Evolutionary conservation across 305 asterid genomes (phyloP).

Genomic region (Withania somnifera): DNA sequence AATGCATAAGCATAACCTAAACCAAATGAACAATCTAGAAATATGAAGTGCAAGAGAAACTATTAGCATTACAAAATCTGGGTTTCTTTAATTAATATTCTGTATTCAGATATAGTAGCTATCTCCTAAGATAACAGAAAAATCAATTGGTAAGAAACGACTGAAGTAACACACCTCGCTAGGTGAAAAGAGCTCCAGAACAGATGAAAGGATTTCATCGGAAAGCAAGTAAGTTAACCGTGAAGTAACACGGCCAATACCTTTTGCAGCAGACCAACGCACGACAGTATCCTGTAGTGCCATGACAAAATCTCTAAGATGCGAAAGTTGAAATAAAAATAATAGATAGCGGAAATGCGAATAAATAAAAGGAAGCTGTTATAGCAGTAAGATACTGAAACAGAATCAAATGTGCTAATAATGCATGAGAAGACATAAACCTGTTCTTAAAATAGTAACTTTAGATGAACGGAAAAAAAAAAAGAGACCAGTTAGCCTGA

Average conservation of each 20-base stretch:
- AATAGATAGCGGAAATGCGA: neutral
- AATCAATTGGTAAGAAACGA: neutral
- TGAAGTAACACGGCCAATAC: conserved; percentile 87
- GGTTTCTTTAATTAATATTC: neutral
- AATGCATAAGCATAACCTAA: conserved; percentile 10
- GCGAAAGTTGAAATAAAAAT: neutral
- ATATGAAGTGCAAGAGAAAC: neutral
- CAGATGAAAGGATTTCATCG: conserved; percentile 86
- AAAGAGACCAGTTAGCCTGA: neutral
- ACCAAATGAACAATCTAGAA: conserved; percentile 3
- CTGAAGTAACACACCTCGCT: conserved; percentile 57
- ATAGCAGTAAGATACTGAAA: neutral
- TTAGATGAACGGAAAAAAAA: neutral
- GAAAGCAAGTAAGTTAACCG: conserved; percentile 67
- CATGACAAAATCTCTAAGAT: neutral
- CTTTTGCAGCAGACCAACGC: conserved; percentile 99
- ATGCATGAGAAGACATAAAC: neutral
- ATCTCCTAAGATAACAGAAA: neutral
- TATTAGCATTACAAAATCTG: no score
- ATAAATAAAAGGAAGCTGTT: neutral
- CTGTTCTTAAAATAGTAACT: neutral
- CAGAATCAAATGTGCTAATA: neutral
- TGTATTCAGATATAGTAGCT: neutral
- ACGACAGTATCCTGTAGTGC: conserved; percentile 78
- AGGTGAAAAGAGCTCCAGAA: conserved; percentile 87